phyloP scores from a whole-genome alignment of 2,329 filamentous ascomycete species.

The Rhinocladiella similis region DNA sequence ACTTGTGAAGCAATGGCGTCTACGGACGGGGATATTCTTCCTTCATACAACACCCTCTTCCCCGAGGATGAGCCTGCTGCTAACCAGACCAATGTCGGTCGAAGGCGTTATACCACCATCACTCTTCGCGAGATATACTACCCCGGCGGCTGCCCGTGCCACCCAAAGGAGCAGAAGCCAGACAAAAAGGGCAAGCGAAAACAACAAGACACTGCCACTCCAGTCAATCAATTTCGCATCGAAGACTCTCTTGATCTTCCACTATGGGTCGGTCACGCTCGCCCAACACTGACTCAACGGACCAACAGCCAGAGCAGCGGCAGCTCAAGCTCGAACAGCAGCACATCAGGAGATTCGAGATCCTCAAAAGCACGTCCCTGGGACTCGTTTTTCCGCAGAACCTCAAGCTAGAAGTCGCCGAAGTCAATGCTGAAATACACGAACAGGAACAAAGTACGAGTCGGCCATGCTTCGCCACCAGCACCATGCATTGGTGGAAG shows the following conservation, averaged over 20 bases:
- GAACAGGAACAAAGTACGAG: neutral
- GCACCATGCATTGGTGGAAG: constrained; percentile 24
- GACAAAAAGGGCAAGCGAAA: constrained; percentile 21
- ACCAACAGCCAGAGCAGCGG: constrained; percentile 23
- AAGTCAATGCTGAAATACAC: constrained; percentile 3
- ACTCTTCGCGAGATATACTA: constrained; percentile 28
- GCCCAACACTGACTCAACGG: constrained; percentile 17
- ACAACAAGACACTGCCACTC: constrained; percentile 3
- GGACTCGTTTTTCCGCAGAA: constrained; percentile 28
- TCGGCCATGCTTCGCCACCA: constrained; percentile 12
- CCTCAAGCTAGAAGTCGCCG: constrained; percentile 16
- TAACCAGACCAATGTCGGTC: constrained; percentile 13
- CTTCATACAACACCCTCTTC: constrained; percentile 23
- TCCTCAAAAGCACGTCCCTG: constrained; percentile 26
- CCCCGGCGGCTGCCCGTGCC: constrained; percentile 27
- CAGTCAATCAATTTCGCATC: constrained; percentile 6
- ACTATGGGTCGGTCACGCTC: constrained; percentile 22
- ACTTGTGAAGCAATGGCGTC: constrained; percentile 10
- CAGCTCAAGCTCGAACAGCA: constrained; percentile 5
- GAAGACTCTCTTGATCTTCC: constrained; percentile 13
- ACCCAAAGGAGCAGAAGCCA: constrained; percentile 16
- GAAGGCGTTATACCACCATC: constrained; percentile 29
- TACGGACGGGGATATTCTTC: constrained; percentile 12
- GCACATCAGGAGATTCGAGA: constrained; percentile 21
- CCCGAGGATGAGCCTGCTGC: constrained; percentile 21